Evolutionary conservation across 495 filamentous ascomycete species (phyloP).

Genomic region (Neurospora africana): DNA sequence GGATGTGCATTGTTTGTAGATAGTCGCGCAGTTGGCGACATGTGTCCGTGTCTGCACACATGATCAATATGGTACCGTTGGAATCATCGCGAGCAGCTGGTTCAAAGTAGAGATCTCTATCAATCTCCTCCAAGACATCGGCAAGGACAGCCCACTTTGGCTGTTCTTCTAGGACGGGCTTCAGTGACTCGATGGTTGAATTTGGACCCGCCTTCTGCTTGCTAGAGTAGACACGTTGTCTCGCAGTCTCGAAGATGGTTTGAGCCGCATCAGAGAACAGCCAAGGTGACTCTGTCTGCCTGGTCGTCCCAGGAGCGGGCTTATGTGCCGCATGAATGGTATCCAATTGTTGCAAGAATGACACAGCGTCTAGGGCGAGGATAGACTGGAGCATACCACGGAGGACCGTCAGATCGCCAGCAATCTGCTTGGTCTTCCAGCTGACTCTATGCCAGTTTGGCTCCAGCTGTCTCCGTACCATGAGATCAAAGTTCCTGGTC

Average conservation of each 20-base stretch:
- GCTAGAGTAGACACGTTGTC: conserved; percentile 71
- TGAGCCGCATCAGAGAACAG: conserved; percentile 92
- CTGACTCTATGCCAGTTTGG: conserved; percentile 96
- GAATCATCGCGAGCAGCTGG: conserved; percentile 67
- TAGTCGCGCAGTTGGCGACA: conserved; percentile 87
- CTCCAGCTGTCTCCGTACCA: conserved; percentile 82
- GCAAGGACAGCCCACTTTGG: conserved; percentile 87
- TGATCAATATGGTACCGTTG: conserved; percentile 81
- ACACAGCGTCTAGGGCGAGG: conserved; percentile 80
- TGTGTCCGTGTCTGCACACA: conserved; percentile 85
- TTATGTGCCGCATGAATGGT: conserved; percentile 85
- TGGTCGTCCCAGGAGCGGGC: conserved; percentile 77
- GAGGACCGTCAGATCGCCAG: conserved; percentile 75
- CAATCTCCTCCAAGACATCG: conserved; percentile 86
- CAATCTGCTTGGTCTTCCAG: conserved; percentile 89
- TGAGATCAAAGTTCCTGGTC: conserved; percentile 82
- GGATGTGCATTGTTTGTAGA: conserved; percentile 81
- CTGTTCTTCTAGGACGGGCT: conserved; percentile 84
- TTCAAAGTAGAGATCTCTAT: conserved; percentile 80
- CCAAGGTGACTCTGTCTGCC: conserved; percentile 89
- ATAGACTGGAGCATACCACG: conserved; percentile 78
- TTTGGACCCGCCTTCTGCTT: conserved; percentile 30
- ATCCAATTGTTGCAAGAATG: conserved; percentile 86
- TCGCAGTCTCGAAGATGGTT: conserved; percentile 86
- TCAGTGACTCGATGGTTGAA: conserved; percentile 51